Evolutionary conservation across 371 early-diverging fungal species (phyloP).

Genomic region (Coemansia sp.): DNA sequence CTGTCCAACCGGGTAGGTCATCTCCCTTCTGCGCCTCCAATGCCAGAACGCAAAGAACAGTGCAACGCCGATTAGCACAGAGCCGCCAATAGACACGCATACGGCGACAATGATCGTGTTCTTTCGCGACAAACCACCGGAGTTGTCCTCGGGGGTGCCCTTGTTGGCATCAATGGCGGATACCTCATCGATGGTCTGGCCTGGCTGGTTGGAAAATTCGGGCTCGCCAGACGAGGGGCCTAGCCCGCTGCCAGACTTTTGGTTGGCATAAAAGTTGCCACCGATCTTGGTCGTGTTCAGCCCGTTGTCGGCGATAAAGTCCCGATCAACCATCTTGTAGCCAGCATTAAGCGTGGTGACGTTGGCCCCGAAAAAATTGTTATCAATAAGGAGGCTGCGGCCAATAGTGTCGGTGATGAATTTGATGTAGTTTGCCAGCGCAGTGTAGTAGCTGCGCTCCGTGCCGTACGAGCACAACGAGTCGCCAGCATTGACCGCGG

Average conservation of each 20-base stretch:
- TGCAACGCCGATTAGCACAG: not conserved
- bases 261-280: not conserved
- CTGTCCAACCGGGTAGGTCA: constrained; percentile 10
- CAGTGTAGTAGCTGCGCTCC: not conserved
- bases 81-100: not conserved
- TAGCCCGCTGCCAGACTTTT: not conserved
- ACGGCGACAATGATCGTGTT: not conserved
- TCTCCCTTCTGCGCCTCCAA: not conserved
- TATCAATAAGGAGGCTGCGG: not conserved
- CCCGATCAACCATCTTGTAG: no score
- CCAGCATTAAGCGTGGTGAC: no score
- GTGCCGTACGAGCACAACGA: not conserved
- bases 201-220: no score
- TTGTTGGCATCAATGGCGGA: not conserved
- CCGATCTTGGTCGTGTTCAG: no score
- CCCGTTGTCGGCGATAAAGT: no score
- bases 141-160: not conserved
- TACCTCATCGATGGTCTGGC: no score
- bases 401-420: not conserved
- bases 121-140: not conserved
- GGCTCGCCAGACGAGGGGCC: no score
- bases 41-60: constrained; percentile 14
- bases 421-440: not conserved
- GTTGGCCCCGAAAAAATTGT: not conserved
- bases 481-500: not conserved